Evolutionary conservation across 2,329 filamentous ascomycete species (phyloP), one percentile per base, ranked within the genome.

Genomic region (Calonectria pseudoreteaudii): DNA sequence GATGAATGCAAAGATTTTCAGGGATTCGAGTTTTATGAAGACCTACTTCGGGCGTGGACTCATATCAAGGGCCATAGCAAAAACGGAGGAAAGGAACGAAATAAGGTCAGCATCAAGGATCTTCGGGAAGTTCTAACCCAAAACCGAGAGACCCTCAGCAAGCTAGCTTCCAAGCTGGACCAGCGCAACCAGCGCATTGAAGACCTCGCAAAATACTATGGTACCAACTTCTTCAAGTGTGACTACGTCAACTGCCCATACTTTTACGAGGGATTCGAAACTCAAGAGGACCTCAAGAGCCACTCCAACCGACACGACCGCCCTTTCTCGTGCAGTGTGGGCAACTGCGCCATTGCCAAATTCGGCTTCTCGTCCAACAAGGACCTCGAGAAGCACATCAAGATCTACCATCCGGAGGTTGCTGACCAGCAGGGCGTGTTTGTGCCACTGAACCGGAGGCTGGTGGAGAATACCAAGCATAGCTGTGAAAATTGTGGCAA

Each of bases 261-360:
- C 78, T 88, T 88, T 76, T 81, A 86, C 56, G 80, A 86, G 50
- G 87, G 87, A 0, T 88, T 87, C 77, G 77, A 78, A 9, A 80
- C 77, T 11, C 53, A 75, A 1, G 75, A 78, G 13, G 75, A 75
- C 0, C 80, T 82, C 9, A 83, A 87, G 1, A 70, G 74, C 4
- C 87, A 88, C 72, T 69, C 82, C 13, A 78, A 80, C 56, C 80
- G 83, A 5, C 87, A 89, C 70, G 82, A 85, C 26, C 80, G 86
- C 3, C 86, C 86, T 0, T 87, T 81, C 70, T 80, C 79, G 14
- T 88, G 87, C 65, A 78, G 79, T 0, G 73, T 85, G 0, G 38
- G 70, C 3, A 79, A 80, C 2, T 88, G 87, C 67, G 74, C 78
- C 3, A 73, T 82, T 7, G 80, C 76, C 5, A 80, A 82, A 8